A percentile compares a stretch with the other conserved stretches of the same genome.
Evolutionary conservation across 169 alveolate species (phyloP).

Genomic region (Ichthyophthirius multifiliis): DNA sequence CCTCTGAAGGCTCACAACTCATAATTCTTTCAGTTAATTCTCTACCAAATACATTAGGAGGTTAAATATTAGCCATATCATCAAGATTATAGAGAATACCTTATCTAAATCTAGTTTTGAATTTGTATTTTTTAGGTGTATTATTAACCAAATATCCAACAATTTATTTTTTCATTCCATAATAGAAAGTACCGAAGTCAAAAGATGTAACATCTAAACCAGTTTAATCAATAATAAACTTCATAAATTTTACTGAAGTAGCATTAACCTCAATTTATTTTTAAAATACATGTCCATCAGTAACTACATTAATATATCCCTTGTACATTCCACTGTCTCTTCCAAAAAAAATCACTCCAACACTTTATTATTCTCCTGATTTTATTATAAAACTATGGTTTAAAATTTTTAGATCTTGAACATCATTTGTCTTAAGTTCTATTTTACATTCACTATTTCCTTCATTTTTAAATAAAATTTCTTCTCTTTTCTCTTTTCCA

Average conservation of each 20-base stretch:
- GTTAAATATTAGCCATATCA: slow-evolving; percentile 36
- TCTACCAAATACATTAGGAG: slow-evolving; percentile 78
- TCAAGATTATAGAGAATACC: slow-evolving; percentile 68
- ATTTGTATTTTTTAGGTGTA: slow-evolving; percentile 75
- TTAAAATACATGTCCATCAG: slow-evolving; percentile 43
- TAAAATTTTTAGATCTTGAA: slow-evolving; percentile 46
- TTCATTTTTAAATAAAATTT: slow-evolving; percentile 76
- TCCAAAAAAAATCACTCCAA: slow-evolving; percentile 48
- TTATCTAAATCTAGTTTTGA: slow-evolving; percentile 66
- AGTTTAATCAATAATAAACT: slow-evolving; percentile 76
- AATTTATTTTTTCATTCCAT: slow-evolving; percentile 76
- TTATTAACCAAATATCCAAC: slow-evolving; percentile 77
- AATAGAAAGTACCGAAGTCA: slow-evolving; percentile 79
- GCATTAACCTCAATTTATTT: slow-evolving; percentile 76
- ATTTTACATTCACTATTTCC: slow-evolving; percentile 72
- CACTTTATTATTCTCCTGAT: slow-evolving; percentile 42
- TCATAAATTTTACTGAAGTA: slow-evolving; percentile 48
- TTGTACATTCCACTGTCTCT: slow-evolving; percentile 40
- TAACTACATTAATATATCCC: slow-evolving; percentile 25
- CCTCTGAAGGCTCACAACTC: slow-evolving; percentile 75
- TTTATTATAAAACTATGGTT: slow-evolving; percentile 44
- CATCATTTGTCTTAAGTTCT: slow-evolving; percentile 55
- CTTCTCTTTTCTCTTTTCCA: slow-evolving; percentile 68
- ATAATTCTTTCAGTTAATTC: slow-evolving; percentile 82
- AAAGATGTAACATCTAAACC: slow-evolving; percentile 71